Evolutionary conservation across 2,329 filamentous ascomycete species (phyloP), one percentile per base, ranked within the genome.

Genomic region (Lizonia empirigonia): DNA sequence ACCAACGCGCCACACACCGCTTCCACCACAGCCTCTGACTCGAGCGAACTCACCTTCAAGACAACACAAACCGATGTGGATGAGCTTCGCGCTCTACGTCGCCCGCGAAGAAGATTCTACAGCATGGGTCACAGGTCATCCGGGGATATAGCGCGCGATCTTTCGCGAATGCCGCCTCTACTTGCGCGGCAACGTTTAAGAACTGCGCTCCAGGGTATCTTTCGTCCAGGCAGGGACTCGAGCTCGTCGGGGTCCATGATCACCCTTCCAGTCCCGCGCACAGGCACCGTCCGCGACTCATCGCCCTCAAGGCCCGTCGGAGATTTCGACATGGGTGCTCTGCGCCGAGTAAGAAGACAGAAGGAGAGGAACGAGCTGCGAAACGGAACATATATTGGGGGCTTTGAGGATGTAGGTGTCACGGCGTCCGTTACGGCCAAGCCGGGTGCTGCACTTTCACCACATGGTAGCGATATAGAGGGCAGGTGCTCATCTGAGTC

Each of bases 171-270:
- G 4, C 50, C 63, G 1, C 36, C 58, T 1, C 40, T 63, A 2
- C 53, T 64, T 33, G 55, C 59, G 13, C 60, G 64, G 9, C 62
- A 63, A 7, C 63, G 64, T 16, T 58, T 73, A 27, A 69, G 60
- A 33, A 47, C 55, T 2, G 65, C 66, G 3, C 56, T 72, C 23
- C 62, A 71, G 27, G 58, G 59, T 15, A 62, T 71, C 22, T 72
- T 73, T 46, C 58, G 59, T 5, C 36, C 60, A 16, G 49, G 52
- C 4, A 55, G 68, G 34, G 68, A 71, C 9, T 64, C 65, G 15
- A 70, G 65, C 44, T 68, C 67, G 6, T 61, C 61, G 2, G 65
- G 65, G 8, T 71, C 68, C 18, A 69, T 71, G 47, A 66, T 73
- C 39, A 72, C 67, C 2, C 53, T 71, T 1, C 68, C 68, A 6